Evolutionary conservation across 768 basidiomycete species (phyloP).

Genomic region (Botryobasidium botryosum): DNA sequence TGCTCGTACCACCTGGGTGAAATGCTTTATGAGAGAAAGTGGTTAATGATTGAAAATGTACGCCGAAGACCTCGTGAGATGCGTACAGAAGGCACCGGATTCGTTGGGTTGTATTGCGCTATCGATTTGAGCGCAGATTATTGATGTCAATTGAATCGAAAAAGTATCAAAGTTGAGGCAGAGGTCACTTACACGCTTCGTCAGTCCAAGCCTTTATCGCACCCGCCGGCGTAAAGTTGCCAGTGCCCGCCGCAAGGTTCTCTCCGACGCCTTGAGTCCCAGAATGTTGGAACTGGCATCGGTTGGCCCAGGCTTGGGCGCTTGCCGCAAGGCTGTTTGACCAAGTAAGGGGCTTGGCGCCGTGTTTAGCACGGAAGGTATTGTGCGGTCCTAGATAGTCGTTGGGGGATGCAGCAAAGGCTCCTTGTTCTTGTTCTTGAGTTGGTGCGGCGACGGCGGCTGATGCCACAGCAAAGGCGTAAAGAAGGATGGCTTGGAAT

Average conservation of each 20-base stretch:
- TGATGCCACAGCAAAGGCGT: too few relatives aligned
- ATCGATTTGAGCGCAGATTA: background rate
- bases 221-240: conserved; percentile 28
- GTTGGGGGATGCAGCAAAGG: too few relatives aligned
- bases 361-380: conserved; percentile 40
- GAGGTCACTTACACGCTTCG: conserved; percentile 43
- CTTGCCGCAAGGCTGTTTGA: conserved; percentile 37
- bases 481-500: too few relatives aligned
- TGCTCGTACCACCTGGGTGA: conserved; percentile 59
- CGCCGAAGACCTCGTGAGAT: too few relatives aligned
- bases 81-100: conserved; percentile 39
- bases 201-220: conserved; percentile 47
- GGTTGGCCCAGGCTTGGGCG: conserved; percentile 53
- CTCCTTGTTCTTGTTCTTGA: too few relatives aligned
- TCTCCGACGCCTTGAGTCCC: conserved; percentile 55
- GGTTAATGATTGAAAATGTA: too few relatives aligned
- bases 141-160: background rate
- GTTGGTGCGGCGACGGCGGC: too few relatives aligned
- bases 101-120: conserved; percentile 40
- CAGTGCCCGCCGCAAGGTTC: conserved; percentile 62
- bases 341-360: conserved; percentile 52
- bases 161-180: too few relatives aligned
- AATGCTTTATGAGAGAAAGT: too few relatives aligned
- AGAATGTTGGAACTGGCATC: conserved; percentile 54
- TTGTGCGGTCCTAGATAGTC: too few relatives aligned